Evolutionary conservation across 169 alveolate species (phyloP).

Genomic region (Theileria sp.): DNA sequence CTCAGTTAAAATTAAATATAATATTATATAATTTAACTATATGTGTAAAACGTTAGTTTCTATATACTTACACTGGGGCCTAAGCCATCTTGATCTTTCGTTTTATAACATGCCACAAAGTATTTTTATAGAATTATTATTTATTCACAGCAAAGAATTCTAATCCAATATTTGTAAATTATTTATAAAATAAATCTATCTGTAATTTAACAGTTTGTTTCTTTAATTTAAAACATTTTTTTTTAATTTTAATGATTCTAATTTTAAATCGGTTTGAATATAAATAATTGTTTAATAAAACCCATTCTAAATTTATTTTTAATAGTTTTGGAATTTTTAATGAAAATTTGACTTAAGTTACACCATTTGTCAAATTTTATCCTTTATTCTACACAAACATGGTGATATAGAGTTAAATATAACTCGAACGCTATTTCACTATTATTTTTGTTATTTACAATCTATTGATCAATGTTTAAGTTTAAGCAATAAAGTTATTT

Average conservation of each 20-base stretch:
- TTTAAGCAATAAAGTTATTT: background rate
- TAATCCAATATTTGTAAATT: background rate
- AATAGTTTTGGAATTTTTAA: background rate
- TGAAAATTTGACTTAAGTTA: background rate
- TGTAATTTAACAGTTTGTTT: background rate
- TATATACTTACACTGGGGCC: constrained; percentile 13
- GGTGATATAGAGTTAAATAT: background rate
- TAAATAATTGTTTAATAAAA: background rate
- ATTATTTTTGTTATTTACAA: background rate
- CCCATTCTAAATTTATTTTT: background rate
- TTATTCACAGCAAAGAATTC: background rate
- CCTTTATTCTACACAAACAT: background rate
- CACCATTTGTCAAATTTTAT: background rate
- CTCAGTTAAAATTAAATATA: background rate
- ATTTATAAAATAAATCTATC: background rate
- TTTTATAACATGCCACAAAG: background rate
- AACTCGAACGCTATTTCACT: background rate
- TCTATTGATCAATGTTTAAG: background rate
- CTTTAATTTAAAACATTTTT: background rate
- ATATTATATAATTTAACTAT: background rate
- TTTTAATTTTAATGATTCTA: constrained; percentile 17
- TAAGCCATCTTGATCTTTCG: background rate
- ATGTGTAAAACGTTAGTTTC: background rate
- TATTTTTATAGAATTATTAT: background rate
- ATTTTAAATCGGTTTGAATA: constrained; percentile 2